Conservation (phyloP, 1,139 yeast species). For the Taiozyma onychis region DNA sequence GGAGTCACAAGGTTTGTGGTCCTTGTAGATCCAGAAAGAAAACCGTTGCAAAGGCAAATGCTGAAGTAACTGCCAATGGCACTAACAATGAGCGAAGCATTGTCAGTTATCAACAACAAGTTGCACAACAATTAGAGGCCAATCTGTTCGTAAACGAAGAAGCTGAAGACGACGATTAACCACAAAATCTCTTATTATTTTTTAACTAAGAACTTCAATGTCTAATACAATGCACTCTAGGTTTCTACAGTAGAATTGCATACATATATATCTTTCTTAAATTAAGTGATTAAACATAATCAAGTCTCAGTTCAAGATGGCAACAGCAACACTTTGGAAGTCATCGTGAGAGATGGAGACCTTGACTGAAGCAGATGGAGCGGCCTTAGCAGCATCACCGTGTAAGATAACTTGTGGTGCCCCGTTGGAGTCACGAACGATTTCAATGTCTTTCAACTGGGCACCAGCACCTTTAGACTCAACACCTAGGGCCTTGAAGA, state of each 20-base stretch:
- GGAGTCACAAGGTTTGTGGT: conserved; percentile 50
- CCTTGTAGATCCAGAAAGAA: conserved; percentile 50
- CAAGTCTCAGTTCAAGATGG: conserved; percentile 53
- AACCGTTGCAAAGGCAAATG: conserved; percentile 19
- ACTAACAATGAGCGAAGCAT: conserved; percentile 6
- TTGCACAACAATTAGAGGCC: conserved; percentile 17
- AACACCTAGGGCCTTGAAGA: conserved; percentile 90
- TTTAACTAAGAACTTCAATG: not conserved
- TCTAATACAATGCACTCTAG: not conserved
- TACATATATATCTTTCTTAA: not conserved
- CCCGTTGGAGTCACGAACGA: conserved; percentile 66
- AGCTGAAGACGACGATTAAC: not conserved
- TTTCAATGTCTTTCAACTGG: conserved; percentile 84
- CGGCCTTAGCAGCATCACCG: conserved; percentile 76
- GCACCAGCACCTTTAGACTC: conserved; percentile 95
- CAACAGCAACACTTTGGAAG: conserved; percentile 96
- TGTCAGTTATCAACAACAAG: conserved; percentile 7
- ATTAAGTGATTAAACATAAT: not conserved
- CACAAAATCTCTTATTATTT: not conserved
- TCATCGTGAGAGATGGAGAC: conserved; percentile 96
- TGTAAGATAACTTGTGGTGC: conserved; percentile 75
- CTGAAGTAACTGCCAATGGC: conserved; percentile 1
- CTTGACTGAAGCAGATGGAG: conserved; percentile 63
- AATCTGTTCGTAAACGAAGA: conserved; percentile 13
- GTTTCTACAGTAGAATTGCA: not conserved